Percentiles rank a stretch among this genome's conserved stretches.
These are phyloP conservation scores for Setaria italica DNA, from an alignment of 202 grass and related monocot genomes.

Conservation along the genomic window DNA sequence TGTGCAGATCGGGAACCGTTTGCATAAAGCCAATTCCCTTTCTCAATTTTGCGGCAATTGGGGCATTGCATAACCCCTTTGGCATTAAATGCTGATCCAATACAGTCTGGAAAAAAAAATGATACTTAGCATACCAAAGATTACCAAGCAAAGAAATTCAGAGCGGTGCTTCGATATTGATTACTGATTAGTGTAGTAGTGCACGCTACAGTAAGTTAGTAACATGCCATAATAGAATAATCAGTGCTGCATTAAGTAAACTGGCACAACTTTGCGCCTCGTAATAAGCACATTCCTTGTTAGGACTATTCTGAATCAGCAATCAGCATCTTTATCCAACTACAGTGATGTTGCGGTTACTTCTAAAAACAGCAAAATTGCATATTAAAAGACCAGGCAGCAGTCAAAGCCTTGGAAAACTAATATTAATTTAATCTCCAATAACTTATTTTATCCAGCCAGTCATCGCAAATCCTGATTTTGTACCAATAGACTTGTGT, in stretches of 20 bases:
- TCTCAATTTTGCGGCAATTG: slow-evolving; percentile 96
- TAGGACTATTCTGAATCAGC: slow-evolving; percentile 18
- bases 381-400: neutral
- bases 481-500: neutral
- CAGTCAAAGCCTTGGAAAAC: neutral
- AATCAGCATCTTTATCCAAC: slow-evolving; percentile 16
- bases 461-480: neutral
- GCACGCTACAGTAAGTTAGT: neutral
- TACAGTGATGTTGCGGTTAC: neutral
- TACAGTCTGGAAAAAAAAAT: slow-evolving; percentile 74
- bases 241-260: slow-evolving; percentile 5
- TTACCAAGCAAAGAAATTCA: slow-evolving; percentile 21
- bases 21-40: slow-evolving; percentile 96
- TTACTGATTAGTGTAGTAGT: slow-evolving; percentile 2
- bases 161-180: neutral
- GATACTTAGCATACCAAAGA: slow-evolving; percentile 29
- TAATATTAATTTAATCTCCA: neutral
- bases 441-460: neutral
- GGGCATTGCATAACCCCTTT: slow-evolving; percentile 99
- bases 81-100: slow-evolving; percentile 99
- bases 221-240: slow-evolving; percentile 18
- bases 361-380: neutral
- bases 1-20: slow-evolving; percentile 67
- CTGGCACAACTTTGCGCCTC: slow-evolving; percentile 11
- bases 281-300: slow-evolving; percentile 28